A percentile compares a stretch with the other conserved stretches of the same genome.
Evolutionary conservation across 352 stramenopile species (phyloP).

Genomic region (Thraustotheca clavata): DNA sequence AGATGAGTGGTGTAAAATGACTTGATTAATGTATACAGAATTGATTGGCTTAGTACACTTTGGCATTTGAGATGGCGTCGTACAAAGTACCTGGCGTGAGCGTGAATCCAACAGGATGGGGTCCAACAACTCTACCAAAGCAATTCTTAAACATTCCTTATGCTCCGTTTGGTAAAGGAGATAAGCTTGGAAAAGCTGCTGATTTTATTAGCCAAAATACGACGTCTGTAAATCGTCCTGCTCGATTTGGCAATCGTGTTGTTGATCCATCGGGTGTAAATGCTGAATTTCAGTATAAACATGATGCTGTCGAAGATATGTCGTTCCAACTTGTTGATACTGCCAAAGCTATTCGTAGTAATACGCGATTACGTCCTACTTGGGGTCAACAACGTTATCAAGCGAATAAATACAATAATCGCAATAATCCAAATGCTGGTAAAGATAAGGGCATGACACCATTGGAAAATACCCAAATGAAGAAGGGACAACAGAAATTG

Average conservation of each 20-base stretch:
- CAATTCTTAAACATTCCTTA: conserved; percentile 93
- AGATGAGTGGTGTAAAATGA: background rate
- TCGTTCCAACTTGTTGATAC: conserved; percentile 94
- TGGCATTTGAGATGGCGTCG: conserved; percentile 40
- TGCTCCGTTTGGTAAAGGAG: conserved; percentile 92
- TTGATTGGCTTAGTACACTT: conserved; percentile 17
- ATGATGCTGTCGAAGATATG: conserved; percentile 85
- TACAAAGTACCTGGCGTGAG: conserved; percentile 71
- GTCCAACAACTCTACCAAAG: conserved; percentile 73
- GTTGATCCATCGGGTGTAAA: conserved; percentile 80
- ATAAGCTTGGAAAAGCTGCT: conserved; percentile 90
- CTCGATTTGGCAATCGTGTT: conserved; percentile 15
- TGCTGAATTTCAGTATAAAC: conserved; percentile 92
- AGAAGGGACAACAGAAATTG: conserved; percentile 82
- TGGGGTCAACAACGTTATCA: conserved; percentile 81
- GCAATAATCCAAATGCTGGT: conserved; percentile 33
- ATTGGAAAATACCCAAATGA: conserved; percentile 35
- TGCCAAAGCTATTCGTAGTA: conserved; percentile 73
- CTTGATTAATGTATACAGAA: background rate
- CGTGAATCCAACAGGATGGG: conserved; percentile 78
- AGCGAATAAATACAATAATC: conserved; percentile 27
- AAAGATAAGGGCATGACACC: conserved; percentile 28
- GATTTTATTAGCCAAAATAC: conserved; percentile 72
- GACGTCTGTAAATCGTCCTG: conserved; percentile 9
- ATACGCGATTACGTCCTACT: conserved; percentile 66